Base-by-base conservation (phyloP, 176 grass and related monocot species). In the Aechmea fasciata region DNA sequence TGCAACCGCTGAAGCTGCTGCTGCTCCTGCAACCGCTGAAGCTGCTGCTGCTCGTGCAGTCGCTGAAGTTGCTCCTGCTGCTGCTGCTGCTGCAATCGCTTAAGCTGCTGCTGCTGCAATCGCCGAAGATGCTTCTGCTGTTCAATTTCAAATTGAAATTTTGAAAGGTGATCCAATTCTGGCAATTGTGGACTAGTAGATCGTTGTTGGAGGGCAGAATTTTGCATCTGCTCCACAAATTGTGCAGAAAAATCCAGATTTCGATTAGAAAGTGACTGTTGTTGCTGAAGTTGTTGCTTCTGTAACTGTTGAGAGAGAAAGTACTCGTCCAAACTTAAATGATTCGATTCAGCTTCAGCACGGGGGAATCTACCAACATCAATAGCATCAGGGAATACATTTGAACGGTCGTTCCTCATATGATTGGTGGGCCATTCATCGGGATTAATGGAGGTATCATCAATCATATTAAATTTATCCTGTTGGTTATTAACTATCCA, bases 261-360 rank as follows among this genome's bases (percentile, higher is more conserved):
- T 61, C 20, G 55, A 61, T 61, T 15, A 18, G 55, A n/a, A 8
- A 61, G 15, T 19, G 20, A 61, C 55, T 61, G 61, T 79, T 96
- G 91, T 67, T 96, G 87, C 71, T 79, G 78, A 61, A 80, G 82
- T 52, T 61, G 55, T 19, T 61, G 55, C 17, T 10, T 61, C 13
- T 19, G 55, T 19, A 77, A 67, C 50, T 67, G 63, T 13, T 76
- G 73, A 13, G 64, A 57, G 2, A 68, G 50, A 15, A 92, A 33
- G 55, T 92, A 79, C 47, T 90, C 89, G 69, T 97, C 94, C 50
- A 87, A 81, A 74, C 83, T 85, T 49, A 87, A 79, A 83, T 85
- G 93, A 77, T 79, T 73, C 51, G 74, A 67, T 47, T 92, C 86
- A 53, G 73, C 49, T 69, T 96, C 88, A 84, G 69, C 49, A 49